phyloP scores from a whole-genome alignment of 139 green algal genomes.

The Chlamydomonas sp. region DNA sequence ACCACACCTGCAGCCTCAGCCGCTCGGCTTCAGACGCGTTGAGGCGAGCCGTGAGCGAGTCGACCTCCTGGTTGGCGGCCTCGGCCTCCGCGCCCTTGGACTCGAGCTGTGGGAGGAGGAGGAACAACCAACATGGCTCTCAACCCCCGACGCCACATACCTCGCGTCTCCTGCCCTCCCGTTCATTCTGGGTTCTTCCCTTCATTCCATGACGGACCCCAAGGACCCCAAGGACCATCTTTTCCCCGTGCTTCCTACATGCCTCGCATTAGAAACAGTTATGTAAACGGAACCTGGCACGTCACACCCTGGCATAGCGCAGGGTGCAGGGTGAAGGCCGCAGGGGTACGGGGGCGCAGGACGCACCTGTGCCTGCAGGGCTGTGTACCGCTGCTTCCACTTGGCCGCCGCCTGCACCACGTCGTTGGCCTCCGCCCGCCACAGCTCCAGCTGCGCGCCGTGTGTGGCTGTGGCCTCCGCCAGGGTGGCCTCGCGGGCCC shows the following conservation, averaged over 20 bases:
- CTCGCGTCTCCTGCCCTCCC: not conserved
- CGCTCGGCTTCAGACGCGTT: conserved; percentile 13
- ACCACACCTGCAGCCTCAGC: conserved; percentile 14
- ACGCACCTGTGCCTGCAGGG: conserved; percentile 47
- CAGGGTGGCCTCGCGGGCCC: conserved; percentile 36
- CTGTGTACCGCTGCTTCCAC: conserved; percentile 55
- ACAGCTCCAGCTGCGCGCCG: conserved; percentile 50
- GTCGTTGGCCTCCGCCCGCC: conserved; percentile 52
- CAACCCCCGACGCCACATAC: not conserved
- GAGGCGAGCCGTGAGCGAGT: not conserved
- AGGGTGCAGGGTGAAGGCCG: not conserved
- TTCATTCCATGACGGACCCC: not conserved
- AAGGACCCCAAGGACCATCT: not conserved
- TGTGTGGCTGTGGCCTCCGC: conserved; percentile 40
- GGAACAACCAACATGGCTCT: not conserved
- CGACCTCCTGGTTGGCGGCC: not conserved
- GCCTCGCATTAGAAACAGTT: not conserved
- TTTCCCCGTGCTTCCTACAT: not conserved
- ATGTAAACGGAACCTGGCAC: not conserved
- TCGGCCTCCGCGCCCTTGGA: conserved; percentile 9
- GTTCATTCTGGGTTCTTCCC: not conserved
- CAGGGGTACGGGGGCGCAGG: not conserved
- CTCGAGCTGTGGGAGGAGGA: not conserved
- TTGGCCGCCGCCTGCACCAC: conserved; percentile 51
- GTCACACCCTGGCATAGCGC: not conserved